Conservation (phyloP, 306 rosid species). For the Albizia julibrissin region DNA sequence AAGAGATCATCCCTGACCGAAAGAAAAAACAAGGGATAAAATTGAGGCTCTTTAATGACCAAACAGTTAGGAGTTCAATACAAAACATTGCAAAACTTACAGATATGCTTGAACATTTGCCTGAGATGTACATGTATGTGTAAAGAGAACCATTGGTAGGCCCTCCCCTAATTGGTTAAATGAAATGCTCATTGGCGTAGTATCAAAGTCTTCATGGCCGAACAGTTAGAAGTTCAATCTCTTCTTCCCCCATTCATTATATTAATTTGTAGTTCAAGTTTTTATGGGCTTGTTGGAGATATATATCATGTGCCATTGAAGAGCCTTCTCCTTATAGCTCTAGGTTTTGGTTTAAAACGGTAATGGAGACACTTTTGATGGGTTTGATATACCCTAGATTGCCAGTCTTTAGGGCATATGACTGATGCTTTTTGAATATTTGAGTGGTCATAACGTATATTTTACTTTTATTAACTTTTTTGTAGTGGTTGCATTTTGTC, state of each 20-base stretch:
- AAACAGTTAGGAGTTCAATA: not conserved
- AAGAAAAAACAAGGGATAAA: not conserved
- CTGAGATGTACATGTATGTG: not conserved
- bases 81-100: not conserved
- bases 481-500: constrained; percentile 94
- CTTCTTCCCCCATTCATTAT: not conserved
- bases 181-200: not conserved
- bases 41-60: not conserved
- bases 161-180: not conserved
- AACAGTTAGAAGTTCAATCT: not conserved
- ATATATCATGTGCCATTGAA: not conserved
- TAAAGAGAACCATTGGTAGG: not conserved
- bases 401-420: not conserved
- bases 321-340: not conserved
- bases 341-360: not conserved
- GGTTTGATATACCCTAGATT: not conserved
- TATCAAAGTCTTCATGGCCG: not conserved
- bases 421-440: constrained; percentile 13
- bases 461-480: constrained; percentile 10
- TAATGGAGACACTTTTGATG: constrained; percentile 9
- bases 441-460: constrained; percentile 15
- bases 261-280: not conserved
- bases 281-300: not conserved
- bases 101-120: not conserved
- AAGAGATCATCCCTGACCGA: not conserved